A percentile compares a stretch with the other conserved stretches of the same genome.
Evolutionary conservation across 169 alveolate genomes (phyloP).

Genomic region (Toxoplasma gondii): DNA sequence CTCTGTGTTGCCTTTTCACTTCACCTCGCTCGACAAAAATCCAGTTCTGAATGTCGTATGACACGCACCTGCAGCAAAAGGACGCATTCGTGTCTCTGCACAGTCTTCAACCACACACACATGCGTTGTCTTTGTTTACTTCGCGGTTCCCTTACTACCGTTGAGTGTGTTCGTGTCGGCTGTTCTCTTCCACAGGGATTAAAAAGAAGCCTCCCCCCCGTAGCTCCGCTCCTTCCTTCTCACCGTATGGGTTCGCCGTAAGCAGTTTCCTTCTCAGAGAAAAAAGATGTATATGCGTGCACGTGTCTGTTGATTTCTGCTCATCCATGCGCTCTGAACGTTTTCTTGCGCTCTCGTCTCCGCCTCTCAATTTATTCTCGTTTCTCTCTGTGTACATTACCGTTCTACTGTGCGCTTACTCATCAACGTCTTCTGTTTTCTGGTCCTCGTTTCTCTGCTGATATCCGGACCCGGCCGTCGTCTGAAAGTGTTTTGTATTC

Average conservation of each 20-base stretch:
- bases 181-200: not conserved
- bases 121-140: not conserved
- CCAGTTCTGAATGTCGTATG: too few species aligned
- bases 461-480: not conserved
- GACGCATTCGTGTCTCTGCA: too few species aligned
- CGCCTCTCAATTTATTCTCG: not conserved
- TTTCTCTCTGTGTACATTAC: not conserved
- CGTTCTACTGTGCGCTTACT: too few species aligned
- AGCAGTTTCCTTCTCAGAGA: not conserved
- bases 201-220: slow-evolving; percentile 20
- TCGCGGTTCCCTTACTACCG: not conserved
- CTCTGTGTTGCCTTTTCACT: too few species aligned
- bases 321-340: not conserved
- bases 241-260: not conserved
- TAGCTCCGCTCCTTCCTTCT: slow-evolving; percentile 14
- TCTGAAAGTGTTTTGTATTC: not conserved
- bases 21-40: too few species aligned
- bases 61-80: too few species aligned
- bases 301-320: not conserved
- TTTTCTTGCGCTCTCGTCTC: not conserved
- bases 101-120: too few species aligned
- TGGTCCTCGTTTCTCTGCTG: not conserved
- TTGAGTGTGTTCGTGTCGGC: too few species aligned
- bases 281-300: not conserved
- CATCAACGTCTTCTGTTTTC: not conserved